Base-by-base conservation (phyloP, 2,329 filamentous ascomycete species). In the Zalaria obscura region DNA sequence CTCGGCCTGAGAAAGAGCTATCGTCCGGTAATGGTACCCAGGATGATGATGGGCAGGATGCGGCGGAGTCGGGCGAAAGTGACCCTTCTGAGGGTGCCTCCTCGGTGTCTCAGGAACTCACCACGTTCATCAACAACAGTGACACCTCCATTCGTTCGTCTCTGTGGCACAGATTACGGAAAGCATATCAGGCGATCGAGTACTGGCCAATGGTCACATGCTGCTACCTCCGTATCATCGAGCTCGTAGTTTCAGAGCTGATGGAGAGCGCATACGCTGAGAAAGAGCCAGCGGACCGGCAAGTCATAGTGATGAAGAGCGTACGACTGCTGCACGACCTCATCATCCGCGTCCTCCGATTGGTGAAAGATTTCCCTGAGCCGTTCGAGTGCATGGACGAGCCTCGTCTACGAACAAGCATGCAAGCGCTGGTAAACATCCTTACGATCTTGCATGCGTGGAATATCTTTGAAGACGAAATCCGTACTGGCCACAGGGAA, bases 161-260 rank as follows among this genome's bases (percentile, higher is more conserved):
- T 48, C 68, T 98, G 1, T 98, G 91, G 91, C 80, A 83, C 47
- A 78, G 86, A 39, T 72, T 98, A n/a, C 80, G 85, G 32, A 83
- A 91, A 48, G 89, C 91, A 0, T 98, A 98, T 54, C 73, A 78
- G 40, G 75, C 74, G 5, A 93, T 98, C 46, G 75, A 83, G 5
- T 94, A 95, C 52, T 67, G 76, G 0, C 87, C 89, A 0, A 95
- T 94, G 58, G 79, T 91, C 9, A 77, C 95, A 27, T 93, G 84
- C 0, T 96, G 88, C 59, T 76, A 84, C 45, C 67, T 98, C 27
- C 80, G 83, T 50, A 85, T 83, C 49, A 84, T 96, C 38, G 85
- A 93, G 56, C 80, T 88, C 52, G 75, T 96, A 18, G 69, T 91
- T 3, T 67, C 67, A 18, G 82, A 91, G 46, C 65, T 87, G 5